Evolutionary conservation across 148 eudicot species (phyloP), one percentile per base, ranked within the genome.

Genomic region (Silene conica): DNA sequence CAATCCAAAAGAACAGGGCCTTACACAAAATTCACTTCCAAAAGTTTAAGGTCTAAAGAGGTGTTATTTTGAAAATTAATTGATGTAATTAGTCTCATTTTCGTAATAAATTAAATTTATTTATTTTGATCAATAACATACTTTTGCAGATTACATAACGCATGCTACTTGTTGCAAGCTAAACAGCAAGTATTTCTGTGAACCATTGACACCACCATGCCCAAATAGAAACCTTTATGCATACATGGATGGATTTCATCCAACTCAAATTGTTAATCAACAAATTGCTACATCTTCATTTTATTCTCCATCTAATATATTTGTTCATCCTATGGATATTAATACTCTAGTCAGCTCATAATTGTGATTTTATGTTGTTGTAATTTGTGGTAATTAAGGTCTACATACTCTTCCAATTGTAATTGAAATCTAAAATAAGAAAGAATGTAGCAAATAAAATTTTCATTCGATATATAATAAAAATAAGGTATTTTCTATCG

Each of bases 201-300:
- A 73, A 31, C 74, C 78, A 1, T 26, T 45, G 2, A 15, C 9
- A 3, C 57, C 34, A 31, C 81, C 86, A 8, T 88, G 92, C 81
- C 19, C 45, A 0, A 34, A 67, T 22, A 75, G 89, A 34, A 34
- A 34, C 4, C 41, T 34, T 19, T 63, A 82, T 56, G 74, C 57
- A 0, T 88, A 75, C 61, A 84, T 43, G 52, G 92, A 88, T 21
- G 76, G 76, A 63, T 77, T 81, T 71, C 92, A 86, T 74, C 84
- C 86, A 0, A 84, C 84, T 12, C 82, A 80, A 69, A 6, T 5
- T 26, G 5, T 34, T 34, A 34, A 34, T 34, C 41, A 34, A 34
- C 6, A 34, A 3, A 34, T 5, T 34, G 41, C 85, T 41, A 12
- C 25, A 12, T 68, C 74, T 67, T 66, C 89, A 28, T 86, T 76